A percentile compares a stretch with the other conserved stretches of the same genome.
These are phyloP conservation scores for Globisporangium alternatum DNA, from an alignment of 352 stramenopile genomes.

Conservation along the genomic window DNA sequence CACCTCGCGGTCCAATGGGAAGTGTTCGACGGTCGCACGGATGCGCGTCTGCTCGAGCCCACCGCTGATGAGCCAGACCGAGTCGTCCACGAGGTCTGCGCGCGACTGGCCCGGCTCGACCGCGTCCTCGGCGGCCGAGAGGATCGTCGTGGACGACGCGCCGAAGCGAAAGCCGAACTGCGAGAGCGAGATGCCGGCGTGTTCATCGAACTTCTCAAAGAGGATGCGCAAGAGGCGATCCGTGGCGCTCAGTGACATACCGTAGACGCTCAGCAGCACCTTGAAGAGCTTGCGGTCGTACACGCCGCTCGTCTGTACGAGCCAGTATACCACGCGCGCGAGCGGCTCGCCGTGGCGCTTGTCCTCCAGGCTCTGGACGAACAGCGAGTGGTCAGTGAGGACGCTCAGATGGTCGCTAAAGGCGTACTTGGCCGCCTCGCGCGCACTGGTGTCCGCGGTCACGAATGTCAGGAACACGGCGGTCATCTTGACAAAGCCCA, in stretches of 20 bases:
- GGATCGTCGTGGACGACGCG: slow-evolving; percentile 30
- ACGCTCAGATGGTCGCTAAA: slow-evolving; percentile 35
- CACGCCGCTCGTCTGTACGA: slow-evolving; percentile 37
- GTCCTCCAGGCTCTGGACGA: slow-evolving; percentile 25
- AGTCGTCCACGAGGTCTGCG: slow-evolving; percentile 60
- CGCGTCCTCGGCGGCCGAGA: slow-evolving; percentile 21
- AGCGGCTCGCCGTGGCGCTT: slow-evolving; percentile 20
- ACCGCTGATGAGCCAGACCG: slow-evolving; percentile 58
- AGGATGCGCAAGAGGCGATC: slow-evolving; percentile 57
- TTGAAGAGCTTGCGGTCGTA: slow-evolving; percentile 57
- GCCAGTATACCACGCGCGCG: slow-evolving; percentile 31
- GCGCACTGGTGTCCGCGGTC: slow-evolving; percentile 13
- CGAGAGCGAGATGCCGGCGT: slow-evolving; percentile 32
- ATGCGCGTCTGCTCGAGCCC: slow-evolving; percentile 63
- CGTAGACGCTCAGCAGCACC: slow-evolving; percentile 59
- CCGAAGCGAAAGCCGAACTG: slow-evolving; percentile 76
- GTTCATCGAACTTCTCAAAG: slow-evolving; percentile 53
- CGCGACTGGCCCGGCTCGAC: slow-evolving; percentile 8
- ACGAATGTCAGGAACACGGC: slow-evolving; percentile 31
- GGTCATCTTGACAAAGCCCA: slow-evolving; percentile 34
- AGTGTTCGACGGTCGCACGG: slow-evolving; percentile 66
- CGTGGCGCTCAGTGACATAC: slow-evolving; percentile 57
- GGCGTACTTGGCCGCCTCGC: slow-evolving; percentile 23
- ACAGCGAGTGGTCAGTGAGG: slow-evolving; percentile 29
- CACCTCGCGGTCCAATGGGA: slow-evolving; percentile 53